Percentiles rank a stretch among this genome's conserved stretches.
phyloP scores from a whole-genome alignment of 2,329 filamentous ascomycete species.

The Ophiostoma piceae region DNA sequence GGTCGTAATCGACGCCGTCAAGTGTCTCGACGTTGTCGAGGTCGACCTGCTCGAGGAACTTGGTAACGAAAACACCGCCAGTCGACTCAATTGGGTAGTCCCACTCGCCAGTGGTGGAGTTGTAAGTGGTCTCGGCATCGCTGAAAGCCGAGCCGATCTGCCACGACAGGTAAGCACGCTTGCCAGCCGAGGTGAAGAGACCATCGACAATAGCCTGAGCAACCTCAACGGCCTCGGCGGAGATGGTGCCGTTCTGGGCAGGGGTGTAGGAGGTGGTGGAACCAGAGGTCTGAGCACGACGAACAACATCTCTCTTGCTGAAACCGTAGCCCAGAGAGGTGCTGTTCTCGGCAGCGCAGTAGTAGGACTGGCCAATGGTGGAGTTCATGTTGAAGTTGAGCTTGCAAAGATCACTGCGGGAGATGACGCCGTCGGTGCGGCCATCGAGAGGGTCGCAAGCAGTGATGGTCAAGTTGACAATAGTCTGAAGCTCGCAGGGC shows the following conservation, averaged over 20 bases:
- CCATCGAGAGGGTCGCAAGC: neutral
- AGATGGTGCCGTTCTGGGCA: neutral
- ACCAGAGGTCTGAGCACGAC: neutral
- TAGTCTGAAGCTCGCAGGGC: neutral
- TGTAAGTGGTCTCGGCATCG: neutral
- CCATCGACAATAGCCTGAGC: neutral
- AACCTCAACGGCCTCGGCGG: neutral
- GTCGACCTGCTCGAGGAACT: neutral
- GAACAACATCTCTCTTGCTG: neutral
- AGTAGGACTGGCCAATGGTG: neutral
- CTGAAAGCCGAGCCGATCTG: neutral
- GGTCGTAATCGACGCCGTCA: neutral
- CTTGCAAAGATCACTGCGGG: neutral
- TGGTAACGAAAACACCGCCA: neutral
- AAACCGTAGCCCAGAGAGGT: neutral
- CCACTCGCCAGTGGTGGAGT: neutral
- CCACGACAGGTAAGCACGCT: neutral
- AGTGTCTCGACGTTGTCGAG: neutral
- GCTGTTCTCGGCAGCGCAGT: neutral
- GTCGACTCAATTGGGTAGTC: neutral
- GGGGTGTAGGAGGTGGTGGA: neutral
- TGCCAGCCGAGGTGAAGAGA: neutral
- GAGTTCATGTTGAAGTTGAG: neutral
- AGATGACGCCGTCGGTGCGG: neutral
- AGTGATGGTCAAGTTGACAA: neutral